A percentile compares a stretch with the other conserved stretches of the same genome.
Evolutionary conservation across 805 yeast genomes (phyloP).

Genomic region (Metschnikowia matae): DNA sequence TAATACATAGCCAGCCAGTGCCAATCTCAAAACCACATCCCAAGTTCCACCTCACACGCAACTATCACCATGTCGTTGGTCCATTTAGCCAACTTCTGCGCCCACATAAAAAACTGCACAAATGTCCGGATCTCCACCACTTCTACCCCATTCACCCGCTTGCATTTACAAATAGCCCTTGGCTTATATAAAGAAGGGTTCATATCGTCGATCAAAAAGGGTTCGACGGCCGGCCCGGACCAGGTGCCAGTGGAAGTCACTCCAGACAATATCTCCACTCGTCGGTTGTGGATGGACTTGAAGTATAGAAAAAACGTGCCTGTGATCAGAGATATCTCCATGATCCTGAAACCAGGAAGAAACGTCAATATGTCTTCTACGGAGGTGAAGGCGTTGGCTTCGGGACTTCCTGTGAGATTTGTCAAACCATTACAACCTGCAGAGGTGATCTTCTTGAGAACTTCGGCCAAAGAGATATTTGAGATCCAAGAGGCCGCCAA

Average conservation of each 20-base stretch:
- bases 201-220: conserved; percentile 76
- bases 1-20: background rate
- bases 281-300: conserved; percentile 88
- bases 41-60: background rate
- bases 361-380: conserved; percentile 57
- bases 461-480: conserved; percentile 46
- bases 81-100: conserved; percentile 75
- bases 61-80: conserved; percentile 67
- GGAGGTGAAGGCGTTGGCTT: conserved; percentile 69
- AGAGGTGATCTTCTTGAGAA: conserved; percentile 71
- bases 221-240: conserved; percentile 85
- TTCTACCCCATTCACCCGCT: conserved; percentile 74
- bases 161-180: conserved; percentile 78
- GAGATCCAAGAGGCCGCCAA: conserved; percentile 86
- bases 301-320: conserved; percentile 81
- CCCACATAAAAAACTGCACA: conserved; percentile 85
- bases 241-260: conserved; percentile 68
- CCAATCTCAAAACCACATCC: background rate
- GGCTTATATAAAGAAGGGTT: conserved; percentile 91
- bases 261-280: conserved; percentile 77
- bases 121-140: conserved; percentile 71
- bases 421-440: conserved; percentile 85
- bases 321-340: conserved; percentile 64
- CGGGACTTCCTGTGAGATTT: conserved; percentile 70
- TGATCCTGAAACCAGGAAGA: conserved; percentile 84